These are phyloP conservation scores for Huntiella omanensis DNA, from an alignment of 2,329 filamentous ascomycete genomes.

Conservation along the genomic window DNA sequence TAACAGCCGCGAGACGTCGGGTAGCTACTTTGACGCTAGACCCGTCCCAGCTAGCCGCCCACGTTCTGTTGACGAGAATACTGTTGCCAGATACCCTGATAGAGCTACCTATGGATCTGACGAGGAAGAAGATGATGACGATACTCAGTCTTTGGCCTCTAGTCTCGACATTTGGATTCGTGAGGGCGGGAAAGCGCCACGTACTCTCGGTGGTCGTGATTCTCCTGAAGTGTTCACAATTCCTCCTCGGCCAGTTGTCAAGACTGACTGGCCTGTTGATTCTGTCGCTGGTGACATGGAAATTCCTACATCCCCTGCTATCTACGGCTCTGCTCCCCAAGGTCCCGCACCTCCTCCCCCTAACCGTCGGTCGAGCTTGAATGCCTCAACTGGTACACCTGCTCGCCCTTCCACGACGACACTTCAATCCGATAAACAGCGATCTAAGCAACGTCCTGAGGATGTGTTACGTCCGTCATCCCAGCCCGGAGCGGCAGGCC, in stretches of 20 bases:
- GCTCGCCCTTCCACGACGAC: constrained; percentile 3
- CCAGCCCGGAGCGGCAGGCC: constrained; percentile 4
- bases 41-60: constrained; percentile 21
- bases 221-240: constrained; percentile 39
- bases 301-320: constrained; percentile 16
- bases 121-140: constrained; percentile 21
- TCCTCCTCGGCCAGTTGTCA: constrained; percentile 20
- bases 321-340: constrained; percentile 15
- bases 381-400: constrained; percentile 24
- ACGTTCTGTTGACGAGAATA: constrained; percentile 28
- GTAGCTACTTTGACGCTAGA: constrained; percentile 16
- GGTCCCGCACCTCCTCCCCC: constrained; percentile 28
- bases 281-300: constrained; percentile 22
- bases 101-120: constrained; percentile 23
- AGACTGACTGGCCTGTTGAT: constrained; percentile 27
- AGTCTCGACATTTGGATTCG: constrained; percentile 40
- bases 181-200: constrained; percentile 28
- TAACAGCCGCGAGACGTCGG: constrained; percentile 15
- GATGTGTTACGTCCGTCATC: constrained; percentile 8
- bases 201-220: constrained; percentile 16
- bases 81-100: constrained; percentile 21
- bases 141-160: constrained; percentile 25
- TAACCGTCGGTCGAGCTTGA: constrained; percentile 33
- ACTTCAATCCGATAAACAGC: constrained; percentile 7
- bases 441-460: constrained; percentile 2